A percentile compares a stretch with the other conserved stretches of the same genome.
These are phyloP conservation scores for Calocybe cyanea DNA, from an alignment of 768 basidiomycete species.

Conservation along the genomic window DNA sequence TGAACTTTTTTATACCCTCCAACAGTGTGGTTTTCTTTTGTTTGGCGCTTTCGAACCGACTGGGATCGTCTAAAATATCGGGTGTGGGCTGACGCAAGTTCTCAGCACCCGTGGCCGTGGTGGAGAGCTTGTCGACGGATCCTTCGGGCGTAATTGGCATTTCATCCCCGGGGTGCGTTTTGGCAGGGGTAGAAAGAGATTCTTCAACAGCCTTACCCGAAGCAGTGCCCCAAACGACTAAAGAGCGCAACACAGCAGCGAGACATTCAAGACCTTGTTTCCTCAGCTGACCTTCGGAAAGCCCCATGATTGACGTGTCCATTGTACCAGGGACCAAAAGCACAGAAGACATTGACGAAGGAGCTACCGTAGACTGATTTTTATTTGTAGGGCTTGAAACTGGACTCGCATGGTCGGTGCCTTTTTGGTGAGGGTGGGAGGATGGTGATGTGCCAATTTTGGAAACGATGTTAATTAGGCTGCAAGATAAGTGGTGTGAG, in stretches of 20 bases:
- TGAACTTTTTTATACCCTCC: slow-evolving; percentile 97
- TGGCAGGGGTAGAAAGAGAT: slow-evolving; percentile 31
- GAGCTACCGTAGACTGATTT: slow-evolving; percentile 31
- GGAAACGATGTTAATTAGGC: slow-evolving; percentile 85
- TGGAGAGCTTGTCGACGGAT: slow-evolving; percentile 52
- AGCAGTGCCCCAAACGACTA: slow-evolving; percentile 86
- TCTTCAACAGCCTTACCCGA: slow-evolving; percentile 44
- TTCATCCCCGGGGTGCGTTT: slow-evolving; percentile 54
- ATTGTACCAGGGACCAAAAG: slow-evolving; percentile 62
- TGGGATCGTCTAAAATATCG: slow-evolving; percentile 85
- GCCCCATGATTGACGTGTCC: slow-evolving; percentile 63
- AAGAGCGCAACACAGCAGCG: slow-evolving; percentile 80
- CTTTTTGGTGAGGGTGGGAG: slow-evolving; percentile 44
- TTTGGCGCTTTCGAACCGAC: slow-evolving; percentile 90
- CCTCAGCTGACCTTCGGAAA: slow-evolving; percentile 80
- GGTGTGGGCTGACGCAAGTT: slow-evolving; percentile 67
- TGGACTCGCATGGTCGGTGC: slow-evolving; percentile 58
- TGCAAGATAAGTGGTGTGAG: slow-evolving; percentile 9
- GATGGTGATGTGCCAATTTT: slow-evolving; percentile 73
- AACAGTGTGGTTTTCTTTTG: slow-evolving; percentile 92
- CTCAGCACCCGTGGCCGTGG: slow-evolving; percentile 46
- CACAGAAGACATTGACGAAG: slow-evolving; percentile 62
- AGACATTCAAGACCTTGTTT: slow-evolving; percentile 95
- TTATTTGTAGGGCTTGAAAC: slow-evolving; percentile 51
- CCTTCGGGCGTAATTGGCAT: slow-evolving; percentile 48